A percentile compares a stretch with the other conserved stretches of the same genome.
Conservation (phyloP, 2,329 filamentous ascomycete species). For the Chaetomium sp. region DNA sequence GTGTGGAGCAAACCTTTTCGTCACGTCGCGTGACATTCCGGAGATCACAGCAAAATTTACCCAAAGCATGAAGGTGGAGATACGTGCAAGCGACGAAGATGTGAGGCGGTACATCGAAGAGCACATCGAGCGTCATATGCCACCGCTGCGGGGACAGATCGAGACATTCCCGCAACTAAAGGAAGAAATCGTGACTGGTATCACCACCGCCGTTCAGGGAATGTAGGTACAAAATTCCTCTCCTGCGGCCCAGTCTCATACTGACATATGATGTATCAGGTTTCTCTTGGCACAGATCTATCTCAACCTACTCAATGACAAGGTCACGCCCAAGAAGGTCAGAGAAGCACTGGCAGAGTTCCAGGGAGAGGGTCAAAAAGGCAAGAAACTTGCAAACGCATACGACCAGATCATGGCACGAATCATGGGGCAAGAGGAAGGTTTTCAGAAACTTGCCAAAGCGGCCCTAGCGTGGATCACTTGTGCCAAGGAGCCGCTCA, state of each 20-base stretch:
- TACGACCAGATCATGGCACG: conserved; percentile 42
- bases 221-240: conserved; percentile 23
- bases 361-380: conserved; percentile 26
- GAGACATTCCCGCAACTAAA: conserved; percentile 13
- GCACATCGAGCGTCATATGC: neutral
- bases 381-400: conserved; percentile 35
- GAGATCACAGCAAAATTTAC: conserved; percentile 37
- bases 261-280: neutral
- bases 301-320: conserved; percentile 8
- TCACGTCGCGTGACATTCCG: conserved; percentile 42
- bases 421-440: conserved; percentile 39
- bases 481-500: conserved; percentile 38
- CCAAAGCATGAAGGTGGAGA: conserved; percentile 16
- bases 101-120: conserved; percentile 24
- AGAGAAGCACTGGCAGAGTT: neutral
- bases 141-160: neutral
- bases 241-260: neutral
- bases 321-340: conserved; percentile 6
- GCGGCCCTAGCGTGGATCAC: conserved; percentile 43
- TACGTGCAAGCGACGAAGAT: conserved; percentile 23
- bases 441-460: conserved; percentile 31
- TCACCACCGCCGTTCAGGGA: conserved; percentile 20
- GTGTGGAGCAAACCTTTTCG: conserved; percentile 34
- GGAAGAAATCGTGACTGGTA: conserved; percentile 20
- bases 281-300: conserved; percentile 22